Percentiles rank a stretch among this genome's conserved stretches.
These are phyloP conservation scores for Phytophthora europaea DNA, from an alignment of 352 stramenopile genomes.

Conservation along the genomic window DNA sequence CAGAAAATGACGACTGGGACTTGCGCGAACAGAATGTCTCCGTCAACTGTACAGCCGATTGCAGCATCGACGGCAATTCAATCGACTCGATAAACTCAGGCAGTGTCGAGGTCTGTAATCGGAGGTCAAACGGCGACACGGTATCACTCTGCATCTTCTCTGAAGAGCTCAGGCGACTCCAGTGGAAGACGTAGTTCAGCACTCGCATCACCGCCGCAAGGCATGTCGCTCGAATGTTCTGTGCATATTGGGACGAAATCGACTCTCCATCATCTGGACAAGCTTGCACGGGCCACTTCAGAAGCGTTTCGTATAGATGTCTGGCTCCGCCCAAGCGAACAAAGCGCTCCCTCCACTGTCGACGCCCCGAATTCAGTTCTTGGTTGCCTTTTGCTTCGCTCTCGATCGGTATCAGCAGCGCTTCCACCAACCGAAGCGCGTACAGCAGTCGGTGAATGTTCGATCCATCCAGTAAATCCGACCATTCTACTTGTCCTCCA, in stretches of 20 bases:
- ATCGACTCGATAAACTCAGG: conserved; percentile 48
- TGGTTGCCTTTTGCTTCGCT: neutral
- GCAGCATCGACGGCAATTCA: conserved; percentile 23
- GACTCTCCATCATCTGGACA: neutral
- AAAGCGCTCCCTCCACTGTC: conserved; percentile 86
- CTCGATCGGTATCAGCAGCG: conserved; percentile 62
- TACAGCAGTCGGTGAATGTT: conserved; percentile 76
- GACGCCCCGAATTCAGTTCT: conserved; percentile 52
- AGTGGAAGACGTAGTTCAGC: conserved; percentile 56
- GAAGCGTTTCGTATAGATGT: conserved; percentile 56
- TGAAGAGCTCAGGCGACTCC: conserved; percentile 11
- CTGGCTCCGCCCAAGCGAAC: conserved; percentile 63
- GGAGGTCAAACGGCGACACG: conserved; percentile 42
- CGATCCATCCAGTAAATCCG: conserved; percentile 48
- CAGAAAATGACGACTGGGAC: conserved; percentile 19
- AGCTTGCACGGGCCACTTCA: conserved; percentile 32
- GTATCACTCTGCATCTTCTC: conserved; percentile 1
- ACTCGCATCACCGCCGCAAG: conserved; percentile 61
- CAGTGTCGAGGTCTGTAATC: conserved; percentile 41
- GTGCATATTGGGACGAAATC: conserved; percentile 35
- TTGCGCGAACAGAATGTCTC: conserved; percentile 15
- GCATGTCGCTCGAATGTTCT: conserved; percentile 58
- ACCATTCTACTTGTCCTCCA: conserved; percentile 51
- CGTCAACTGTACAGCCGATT: conserved; percentile 19
- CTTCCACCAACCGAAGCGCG: conserved; percentile 72